Base-by-base conservation (phyloP, 2,329 filamentous ascomycete species). In the Aureobasidium sp. region DNA sequence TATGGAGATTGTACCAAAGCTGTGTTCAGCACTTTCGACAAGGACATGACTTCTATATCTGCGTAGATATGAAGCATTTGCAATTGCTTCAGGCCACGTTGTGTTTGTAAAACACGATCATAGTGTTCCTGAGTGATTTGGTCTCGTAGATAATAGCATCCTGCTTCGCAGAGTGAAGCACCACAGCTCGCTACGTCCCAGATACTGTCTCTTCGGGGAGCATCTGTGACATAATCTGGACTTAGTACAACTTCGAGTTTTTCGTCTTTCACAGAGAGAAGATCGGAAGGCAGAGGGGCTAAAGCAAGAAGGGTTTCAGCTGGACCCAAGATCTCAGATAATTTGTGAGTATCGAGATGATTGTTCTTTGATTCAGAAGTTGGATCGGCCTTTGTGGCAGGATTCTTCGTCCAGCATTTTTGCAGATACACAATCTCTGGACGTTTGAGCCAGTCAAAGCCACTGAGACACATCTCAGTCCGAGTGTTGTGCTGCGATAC, bases 401-500 rank as follows among this genome's bases (percentile, higher is more conserved):
- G 30, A 22, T 56, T 54, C 12, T 53, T 42, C 2, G 45, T 37
- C 56, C 56, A 58, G 22, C 48, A 45, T 24, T 55, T 55, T 16
- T 58, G 57, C 12, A 55, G 25, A 53, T 56, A 39, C 2, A 57
- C 42, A 2, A 57, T 54, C 14, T 58, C 57, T 11, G 51, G 40
- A 17, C 54, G 54, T 34, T 58, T 58, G 3, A 58, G 44, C 34
- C 51, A 58, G 27, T 58, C 57, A 27, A 58, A 58, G n/a, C 48
- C 57, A 22, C 54, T 56, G n/a, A 58, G 27, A 22, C 55, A 44
- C 52, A 58, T 58, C 24, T 55, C 56, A 19, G 41, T 53, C 10
- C 50, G 55, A 22, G 42, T 44, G 14, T 53, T 41, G 17, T 53
- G 34, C 32, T 54, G 47, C n/a, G 34, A 32, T 14, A 17, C 19